Evolutionary conservation across 306 rosid genomes (phyloP), one percentile per base, ranked within the genome.

Genomic region (Dalbergia cochinchinensis): DNA sequence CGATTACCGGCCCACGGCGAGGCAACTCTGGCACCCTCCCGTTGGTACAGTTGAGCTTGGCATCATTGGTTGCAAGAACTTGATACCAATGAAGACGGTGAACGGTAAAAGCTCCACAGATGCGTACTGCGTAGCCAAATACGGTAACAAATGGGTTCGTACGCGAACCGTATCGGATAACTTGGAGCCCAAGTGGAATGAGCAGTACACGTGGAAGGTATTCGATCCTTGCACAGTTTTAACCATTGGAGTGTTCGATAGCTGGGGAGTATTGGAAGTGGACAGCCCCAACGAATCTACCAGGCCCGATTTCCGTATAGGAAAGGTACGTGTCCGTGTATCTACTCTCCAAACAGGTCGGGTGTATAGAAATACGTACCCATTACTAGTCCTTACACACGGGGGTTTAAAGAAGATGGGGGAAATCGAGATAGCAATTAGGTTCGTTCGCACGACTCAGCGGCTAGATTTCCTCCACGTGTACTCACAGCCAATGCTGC

Each of bases 151-250:
- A 65, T 94, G 97, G 99, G 85, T 94, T 7, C 92, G 95, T 1
- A 92, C 97, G 0, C 77, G 97, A 5, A 90, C 95, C 0, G 88
- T 94, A 9, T 84, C 88, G 0, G 92, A 94, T n/a, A 92, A 78
- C 55, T 79, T 87, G 78, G 97, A 92, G 10, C 99, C 99, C 4
- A 92, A 73, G 69, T 94, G 99, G 99, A 94, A 94, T 11, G 99
- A 94, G 77, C 99, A 94, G 69, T 94, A 92, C 82, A 91, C 95
- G 3, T 94, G 97, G 90, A 86, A 91, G 81, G 99, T 94, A 11
- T 94, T 73, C 19, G 99, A 94, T 70, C 99, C 99, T 1, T 91
- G 94, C 20, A 90, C 99, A 0, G 94, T 92, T 73, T 76, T 94
- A 83, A 91, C 91, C 0, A 63, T 94, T 12, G 99, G 97, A 45